Evolutionary conservation across 805 yeast genomes (phyloP), one percentile per base, ranked within the genome.

Genomic region (Yamadazyma sp.): DNA sequence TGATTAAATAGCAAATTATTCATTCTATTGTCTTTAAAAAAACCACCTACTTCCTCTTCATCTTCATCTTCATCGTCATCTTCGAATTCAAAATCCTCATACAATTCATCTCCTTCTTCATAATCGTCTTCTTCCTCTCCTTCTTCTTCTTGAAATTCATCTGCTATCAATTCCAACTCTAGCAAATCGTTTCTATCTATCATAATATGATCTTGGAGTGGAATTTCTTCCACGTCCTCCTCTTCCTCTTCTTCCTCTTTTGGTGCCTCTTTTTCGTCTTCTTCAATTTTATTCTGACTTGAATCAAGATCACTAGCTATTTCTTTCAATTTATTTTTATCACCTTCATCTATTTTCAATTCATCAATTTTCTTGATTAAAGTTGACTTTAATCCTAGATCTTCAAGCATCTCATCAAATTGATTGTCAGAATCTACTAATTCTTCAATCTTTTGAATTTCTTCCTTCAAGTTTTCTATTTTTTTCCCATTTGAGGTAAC

Each of bases 91-190:
- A 50, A 58, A 15, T 60, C 70, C 44, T 65, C 60, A 7, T 10
- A 7, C 15, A 65, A 70, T 17, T 57, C 69, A 28, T 60, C 65
- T 10, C 56, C 60, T 4, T 53, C 61, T 8, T 34, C 38, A 13
- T 52, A 52, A 39, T 51, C 50, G 3, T 55, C 64, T 8, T 56
- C 60, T 2, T 53, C 59, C 2, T 47, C 55, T n/a, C 49, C 43
- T 8, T 45, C 58, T 5, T 47, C 58, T 4, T 53, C 62, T 17
- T 56, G 62, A 10, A 71, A 45, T 9, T 74, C 75, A 33, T 70
- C 76, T 0, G 82, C 79, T 2, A 77, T 57, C 16, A 78, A 33
- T 40, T 78, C 83, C 11, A 79, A 52, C 35, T 77, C 76, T 1
- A 75, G 49, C 7, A 77, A 47, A 39, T 77, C 80, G 3, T 69